Evolutionary conservation across 2,329 filamentous ascomycete genomes (phyloP), one percentile per base, ranked within the genome.

Genomic region (Fusarium sp.): DNA sequence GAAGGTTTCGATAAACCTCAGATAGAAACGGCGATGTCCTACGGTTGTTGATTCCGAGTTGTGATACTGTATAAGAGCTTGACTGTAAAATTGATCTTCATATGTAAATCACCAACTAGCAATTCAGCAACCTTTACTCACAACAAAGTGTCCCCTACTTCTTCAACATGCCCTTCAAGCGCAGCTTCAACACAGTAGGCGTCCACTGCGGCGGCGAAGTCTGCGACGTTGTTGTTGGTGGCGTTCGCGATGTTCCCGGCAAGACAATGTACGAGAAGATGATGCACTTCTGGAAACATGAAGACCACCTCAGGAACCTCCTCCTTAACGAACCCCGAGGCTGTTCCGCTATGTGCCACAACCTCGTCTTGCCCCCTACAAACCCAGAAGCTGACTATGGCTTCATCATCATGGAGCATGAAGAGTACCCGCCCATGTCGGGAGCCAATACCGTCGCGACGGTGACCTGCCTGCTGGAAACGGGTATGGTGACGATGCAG

Each of bases 341-440:
- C 0, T 66, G 63, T 9, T 74, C 73, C 0, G 63, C 74, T 13
- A 76, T 76, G 71, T 75, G 65, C 1, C 69, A 71, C 14, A 76
- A 73, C 39, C 61, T 76, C 3, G 28, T 75, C 8, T 52, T 76
- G 0, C 68, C 73, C 0, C 73, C 68, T 0, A 72, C 65, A 26
- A 68, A 76, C 47, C 65, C 73, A 0, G 63, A 72, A 31, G 74
- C 74, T 7, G 73, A 76, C 18, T 68, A 68, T 17, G 73, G 73
- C 13, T 76, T 76, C 55, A 56, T 76, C n/a, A 75, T 75, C 13
- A 75, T 73, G 73, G 73, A 75, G 17, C 59, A 72, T 14, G 72
- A 75, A 28, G 73, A 75, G 10, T 73, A 73, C 6, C 72, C 70
- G 7, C 70, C 73, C 2, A 73, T 75, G 73, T 72, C 73, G 2